Base-by-base conservation (phyloP, 805 yeast genomes). In the Teunomyces tritomae region DNA sequence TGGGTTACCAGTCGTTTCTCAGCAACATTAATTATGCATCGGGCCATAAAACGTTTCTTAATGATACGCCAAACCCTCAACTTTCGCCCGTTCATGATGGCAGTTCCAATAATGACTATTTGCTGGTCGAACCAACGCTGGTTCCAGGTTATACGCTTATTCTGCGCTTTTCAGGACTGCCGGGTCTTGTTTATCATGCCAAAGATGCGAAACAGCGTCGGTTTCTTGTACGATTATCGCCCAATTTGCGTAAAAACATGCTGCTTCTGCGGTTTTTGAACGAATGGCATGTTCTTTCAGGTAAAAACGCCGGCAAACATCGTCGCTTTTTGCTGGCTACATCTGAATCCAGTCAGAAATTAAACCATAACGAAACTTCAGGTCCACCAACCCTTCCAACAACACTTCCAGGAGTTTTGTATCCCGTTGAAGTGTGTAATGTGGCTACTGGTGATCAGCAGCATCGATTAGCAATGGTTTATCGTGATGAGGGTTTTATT, bases 221-320 rank as follows among this genome's bases (percentile, higher is more conserved):
- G 43, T 9, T 56, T 4, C 44, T 64, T 8, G 39, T 67, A 14
- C 57, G 64, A 26, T 36, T 66, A 11, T 60, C 68, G 10, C 61
- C 70, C 2, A 64, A 64, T 37, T 39, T 55, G 35, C 30, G 47
- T 10, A 56, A 56, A 14, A 46, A 51, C 28, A 52, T 56, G 36
- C 54, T 62, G 5, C 47, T 59, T n/a, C 56, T 65, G 3, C 57
- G 68, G 28, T 60, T 66, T 40, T 51, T 67, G 28, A 67, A 66
- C 51, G 71, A 67, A 48, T 68, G 73, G 73, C 63, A 65, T 51
- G 39, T 63, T 14, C 57, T 68, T 4, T 58, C 64, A 33, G 67
- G 68, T 2, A 39, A 39, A 24, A 60, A 58, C 29, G 55, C 56
- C 4, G 58, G 62, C 0, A 9, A 37, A 2, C 30, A 43, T 4